These are phyloP conservation scores for Euphrasia arctica DNA, from an alignment of 305 asterid genomes.

Conservation along the genomic window DNA sequence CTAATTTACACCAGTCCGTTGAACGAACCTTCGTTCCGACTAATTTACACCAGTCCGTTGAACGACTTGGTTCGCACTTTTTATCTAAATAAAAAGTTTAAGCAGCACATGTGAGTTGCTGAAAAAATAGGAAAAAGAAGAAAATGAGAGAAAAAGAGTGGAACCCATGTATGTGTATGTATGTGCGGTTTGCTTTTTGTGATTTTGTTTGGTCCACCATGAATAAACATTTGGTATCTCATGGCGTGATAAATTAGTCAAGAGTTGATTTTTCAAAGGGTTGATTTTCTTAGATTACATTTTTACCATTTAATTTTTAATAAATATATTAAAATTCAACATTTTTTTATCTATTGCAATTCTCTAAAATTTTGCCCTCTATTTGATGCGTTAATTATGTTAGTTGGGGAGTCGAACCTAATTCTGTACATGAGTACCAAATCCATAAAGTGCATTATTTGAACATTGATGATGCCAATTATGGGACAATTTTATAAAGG, in stretches of 20 bases:
- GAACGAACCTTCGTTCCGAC: too few relatives aligned
- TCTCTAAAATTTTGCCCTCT: too few relatives aligned
- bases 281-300: too few relatives aligned
- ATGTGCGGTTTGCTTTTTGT: conserved; percentile 10
- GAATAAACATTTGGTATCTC: background rate
- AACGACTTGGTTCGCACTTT: background rate
- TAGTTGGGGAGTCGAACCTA: conserved; percentile 28
- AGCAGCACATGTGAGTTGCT: conserved; percentile 31
- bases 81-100: conserved; percentile 8
- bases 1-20: too few relatives aligned
- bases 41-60: too few relatives aligned
- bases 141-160: conserved; percentile 9
- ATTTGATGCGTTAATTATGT: conserved; percentile 33
- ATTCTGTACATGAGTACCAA: conserved; percentile 34
- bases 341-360: too few relatives aligned
- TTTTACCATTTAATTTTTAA: too few relatives aligned
- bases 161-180: conserved; percentile 32
- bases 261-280: too few relatives aligned
- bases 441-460: conserved; percentile 23
- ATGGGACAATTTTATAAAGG: conserved; percentile 1
- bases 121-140: conserved; percentile 1
- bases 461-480: conserved; percentile 16
- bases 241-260: too few relatives aligned
- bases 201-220: conserved; percentile 25
- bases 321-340: too few relatives aligned